Base-by-base conservation (phyloP, 2,329 filamentous ascomycete species). In the Colletotrichum simmondsii region DNA sequence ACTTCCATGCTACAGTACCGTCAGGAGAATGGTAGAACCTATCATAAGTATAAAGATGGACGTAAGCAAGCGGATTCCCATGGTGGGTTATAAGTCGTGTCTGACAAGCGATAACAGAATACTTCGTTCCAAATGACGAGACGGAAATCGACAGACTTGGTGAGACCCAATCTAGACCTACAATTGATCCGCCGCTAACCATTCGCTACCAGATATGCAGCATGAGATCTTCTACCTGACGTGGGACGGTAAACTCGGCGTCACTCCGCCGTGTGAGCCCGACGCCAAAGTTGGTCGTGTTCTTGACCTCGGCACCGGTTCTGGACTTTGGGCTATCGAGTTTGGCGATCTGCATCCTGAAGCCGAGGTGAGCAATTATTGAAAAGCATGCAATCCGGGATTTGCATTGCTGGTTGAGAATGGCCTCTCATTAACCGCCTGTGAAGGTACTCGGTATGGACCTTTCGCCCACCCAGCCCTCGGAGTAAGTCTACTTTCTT, bases 161-260 rank as follows among this genome's bases (percentile, higher is more conserved):
- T n/a, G n/a, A n/a, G n/a, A n/a, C n/a, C n/a, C n/a, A n/a, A n/a
- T n/a, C n/a, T n/a, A n/a, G n/a, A n/a, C n/a, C n/a, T n/a, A n/a
- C n/a, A n/a, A n/a, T n/a, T n/a, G n/a, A n/a, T n/a, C n/a, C n/a
- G n/a, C n/a, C n/a, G n/a, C n/a, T n/a, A n/a, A n/a, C n/a, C n/a
- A n/a, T n/a, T n/a, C n/a, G n/a, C n/a, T n/a, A 10, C 3, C 14
- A 78, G 87, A 90, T 71, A 79, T 88, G 75, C 86, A 88, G 76
- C 87, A 90, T 77, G 84, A 89, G 75, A 84, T 90, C 76, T 85
- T 86, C 76, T 86, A 84, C 56, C 70, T 87, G 61, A 75, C 87
- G 32, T 82, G 86, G 56, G 79, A 83, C 46, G 65, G 65, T 11
- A 60, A 49, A 28, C 70, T 58, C 10, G 66, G 70, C 30, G 22